A percentile compares a stretch with the other conserved stretches of the same genome.
Conservation (phyloP, 768 basidiomycete species). For the Leccinum imitatum region DNA sequence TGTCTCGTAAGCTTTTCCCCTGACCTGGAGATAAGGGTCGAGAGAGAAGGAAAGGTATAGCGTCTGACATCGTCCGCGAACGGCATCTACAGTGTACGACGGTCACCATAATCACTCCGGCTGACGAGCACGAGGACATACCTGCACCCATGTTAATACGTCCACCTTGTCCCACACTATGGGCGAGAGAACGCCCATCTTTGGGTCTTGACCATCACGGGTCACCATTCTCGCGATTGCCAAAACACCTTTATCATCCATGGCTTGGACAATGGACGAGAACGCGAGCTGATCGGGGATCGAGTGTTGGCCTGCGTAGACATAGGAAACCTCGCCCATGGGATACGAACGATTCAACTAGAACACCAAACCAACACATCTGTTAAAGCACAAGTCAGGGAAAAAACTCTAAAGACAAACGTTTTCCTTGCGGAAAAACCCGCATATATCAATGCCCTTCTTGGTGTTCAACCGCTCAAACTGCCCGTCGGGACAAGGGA, state of each 20-base stretch:
- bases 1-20: slow-evolving; percentile 76
- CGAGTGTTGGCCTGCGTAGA: slow-evolving; percentile 72
- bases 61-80: slow-evolving; percentile 93
- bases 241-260: slow-evolving; percentile 60
- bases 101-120: neutral
- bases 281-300: slow-evolving; percentile 79
- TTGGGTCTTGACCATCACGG: slow-evolving; percentile 72
- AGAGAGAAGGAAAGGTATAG: slow-evolving; percentile 82
- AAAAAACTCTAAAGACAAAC: slow-evolving; percentile 40
- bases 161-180: slow-evolving; percentile 65
- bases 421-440: slow-evolving; percentile 70
- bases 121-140: slow-evolving; percentile 32
- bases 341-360: slow-evolving; percentile 81
- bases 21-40: slow-evolving; percentile 67
- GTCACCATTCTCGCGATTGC: slow-evolving; percentile 86
- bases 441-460: slow-evolving; percentile 86
- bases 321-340: slow-evolving; percentile 83
- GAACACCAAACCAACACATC: neutral
- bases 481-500: slow-evolving; percentile 82
- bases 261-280: slow-evolving; percentile 83
- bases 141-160: slow-evolving; percentile 82
- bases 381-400: neutral
- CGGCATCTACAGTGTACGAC: slow-evolving; percentile 65
- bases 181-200: slow-evolving; percentile 79
- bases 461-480: slow-evolving; percentile 72